A percentile compares a stretch with the other conserved stretches of the same genome.
These are phyloP conservation scores for Diaporthe velutina DNA, from an alignment of 2,329 filamentous ascomycete species.

Conservation along the genomic window DNA sequence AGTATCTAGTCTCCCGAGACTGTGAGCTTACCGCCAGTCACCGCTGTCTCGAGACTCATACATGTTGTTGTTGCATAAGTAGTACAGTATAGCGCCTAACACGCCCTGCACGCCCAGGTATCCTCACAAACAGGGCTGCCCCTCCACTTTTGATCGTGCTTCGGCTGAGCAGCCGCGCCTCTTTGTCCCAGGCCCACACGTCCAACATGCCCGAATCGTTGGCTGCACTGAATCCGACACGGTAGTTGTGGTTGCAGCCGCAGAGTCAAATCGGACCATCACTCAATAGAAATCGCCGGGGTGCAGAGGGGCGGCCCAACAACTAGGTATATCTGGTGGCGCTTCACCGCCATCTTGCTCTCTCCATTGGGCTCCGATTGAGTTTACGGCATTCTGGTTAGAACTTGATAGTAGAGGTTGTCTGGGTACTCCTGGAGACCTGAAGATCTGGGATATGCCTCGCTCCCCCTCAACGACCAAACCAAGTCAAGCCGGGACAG, in stretches of 20 bases:
- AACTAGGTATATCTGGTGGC: constrained; percentile 4
- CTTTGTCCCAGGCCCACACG: not conserved
- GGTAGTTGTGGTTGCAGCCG: not conserved
- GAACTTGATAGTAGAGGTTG: not conserved
- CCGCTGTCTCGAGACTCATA: not conserved
- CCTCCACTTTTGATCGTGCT: not conserved
- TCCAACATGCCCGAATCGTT: not conserved
- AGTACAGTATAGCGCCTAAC: not conserved
- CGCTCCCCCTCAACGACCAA: not conserved
- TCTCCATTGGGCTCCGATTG: constrained; percentile 10
- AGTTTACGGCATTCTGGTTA: not conserved
- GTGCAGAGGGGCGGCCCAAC: not conserved
- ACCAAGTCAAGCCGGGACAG: constrained; percentile 6
- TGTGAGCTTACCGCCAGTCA: not conserved
- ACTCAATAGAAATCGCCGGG: not conserved
- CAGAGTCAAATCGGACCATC: not conserved
- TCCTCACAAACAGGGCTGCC: not conserved
- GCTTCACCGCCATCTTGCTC: constrained; percentile 27
- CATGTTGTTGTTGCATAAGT: not conserved
- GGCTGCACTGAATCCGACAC: not conserved
- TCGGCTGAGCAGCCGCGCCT: not conserved
- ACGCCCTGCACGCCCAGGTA: not conserved
- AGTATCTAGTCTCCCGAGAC: not conserved
- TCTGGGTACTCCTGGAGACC: not conserved
- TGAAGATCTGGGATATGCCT: not conserved